phyloP scores from a whole-genome alignment of 352 stramenopile species.

The Pythium rishiriense region DNA sequence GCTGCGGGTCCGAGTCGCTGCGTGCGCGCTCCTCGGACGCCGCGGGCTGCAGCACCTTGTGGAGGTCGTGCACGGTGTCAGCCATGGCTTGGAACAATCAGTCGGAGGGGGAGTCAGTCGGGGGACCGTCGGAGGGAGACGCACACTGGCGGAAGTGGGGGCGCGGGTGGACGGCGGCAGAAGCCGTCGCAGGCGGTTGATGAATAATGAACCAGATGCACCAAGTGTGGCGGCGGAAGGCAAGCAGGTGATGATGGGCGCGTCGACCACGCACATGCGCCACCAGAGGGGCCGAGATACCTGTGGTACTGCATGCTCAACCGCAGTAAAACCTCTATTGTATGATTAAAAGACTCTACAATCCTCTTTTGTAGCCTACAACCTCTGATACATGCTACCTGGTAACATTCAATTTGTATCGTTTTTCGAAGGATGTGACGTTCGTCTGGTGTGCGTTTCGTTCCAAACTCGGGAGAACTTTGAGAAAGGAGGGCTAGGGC shows the following conservation, averaged over 20 bases:
- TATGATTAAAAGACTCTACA: neutral
- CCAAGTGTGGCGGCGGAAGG: neutral
- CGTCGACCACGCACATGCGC: neutral
- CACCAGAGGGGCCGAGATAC: slow-evolving; percentile 12
- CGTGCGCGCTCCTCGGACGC: slow-evolving; percentile 35
- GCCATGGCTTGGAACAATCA: slow-evolving; percentile 35
- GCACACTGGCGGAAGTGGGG: no score
- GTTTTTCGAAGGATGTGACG: slow-evolving; percentile 2
- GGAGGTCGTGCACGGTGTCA: slow-evolving; percentile 46
- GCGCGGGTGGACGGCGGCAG: no score
- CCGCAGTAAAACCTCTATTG: neutral
- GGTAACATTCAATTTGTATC: neutral
- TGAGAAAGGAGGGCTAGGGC: slow-evolving; percentile 22
- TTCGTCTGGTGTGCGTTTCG: slow-evolving; percentile 24
- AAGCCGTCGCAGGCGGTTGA: slow-evolving; percentile 10
- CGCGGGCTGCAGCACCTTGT: slow-evolving; percentile 44
- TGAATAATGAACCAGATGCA: slow-evolving; percentile 10
- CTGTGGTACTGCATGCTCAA: neutral
- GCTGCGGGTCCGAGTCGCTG: slow-evolving; percentile 55
- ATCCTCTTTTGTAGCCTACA: neutral
- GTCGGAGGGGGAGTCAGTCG: neutral
- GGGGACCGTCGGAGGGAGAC: no score
- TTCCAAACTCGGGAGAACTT: neutral
- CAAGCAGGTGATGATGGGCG: neutral
- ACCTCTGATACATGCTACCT: neutral